Evolutionary conservation across 2,329 filamentous ascomycete genomes (phyloP).

Genomic region (Clonostachys rosea): DNA sequence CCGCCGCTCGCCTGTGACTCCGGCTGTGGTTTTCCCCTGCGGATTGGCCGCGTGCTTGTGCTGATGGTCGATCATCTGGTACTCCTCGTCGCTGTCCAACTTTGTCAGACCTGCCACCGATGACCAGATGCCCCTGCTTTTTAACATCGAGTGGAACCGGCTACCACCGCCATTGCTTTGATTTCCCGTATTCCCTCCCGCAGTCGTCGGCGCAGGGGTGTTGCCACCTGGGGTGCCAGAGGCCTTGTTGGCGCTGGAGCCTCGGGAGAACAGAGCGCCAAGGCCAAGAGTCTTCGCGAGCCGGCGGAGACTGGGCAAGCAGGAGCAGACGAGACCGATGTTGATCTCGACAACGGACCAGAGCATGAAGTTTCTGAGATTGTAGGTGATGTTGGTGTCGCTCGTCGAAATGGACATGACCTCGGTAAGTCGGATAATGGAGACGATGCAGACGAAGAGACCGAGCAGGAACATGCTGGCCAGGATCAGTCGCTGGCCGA

Average conservation of each 20-base stretch:
- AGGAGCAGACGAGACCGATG: slow-evolving; percentile 27
- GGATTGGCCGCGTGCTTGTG: background rate
- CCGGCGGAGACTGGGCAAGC: slow-evolving; percentile 21
- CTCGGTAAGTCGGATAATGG: slow-evolving; percentile 19
- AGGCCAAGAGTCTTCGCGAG: slow-evolving; percentile 9
- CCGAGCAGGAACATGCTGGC: slow-evolving; percentile 30
- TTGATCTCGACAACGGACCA: slow-evolving; percentile 28
- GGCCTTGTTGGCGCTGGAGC: background rate
- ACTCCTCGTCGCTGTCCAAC: background rate
- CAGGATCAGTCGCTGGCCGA: slow-evolving; percentile 25
- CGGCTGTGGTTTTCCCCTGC: background rate
- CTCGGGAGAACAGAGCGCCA: background rate
- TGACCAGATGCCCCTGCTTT: too few species aligned
- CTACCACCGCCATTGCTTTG: too few species aligned
- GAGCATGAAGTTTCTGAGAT: background rate
- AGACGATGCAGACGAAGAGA: slow-evolving; percentile 21
- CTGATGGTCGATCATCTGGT: background rate
- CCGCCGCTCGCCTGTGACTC: background rate
- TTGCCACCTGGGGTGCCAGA: too few species aligned
- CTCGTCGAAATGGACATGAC: background rate
- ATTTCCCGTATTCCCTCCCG: too few species aligned
- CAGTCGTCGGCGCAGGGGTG: too few species aligned
- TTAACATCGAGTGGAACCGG: too few species aligned
- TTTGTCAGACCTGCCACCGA: background rate
- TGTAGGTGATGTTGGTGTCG: background rate